Evolutionary conservation across 2,329 filamentous ascomycete genomes (phyloP), one percentile per base, ranked within the genome.

Genomic region (Aspergillus puulaauensis): DNA sequence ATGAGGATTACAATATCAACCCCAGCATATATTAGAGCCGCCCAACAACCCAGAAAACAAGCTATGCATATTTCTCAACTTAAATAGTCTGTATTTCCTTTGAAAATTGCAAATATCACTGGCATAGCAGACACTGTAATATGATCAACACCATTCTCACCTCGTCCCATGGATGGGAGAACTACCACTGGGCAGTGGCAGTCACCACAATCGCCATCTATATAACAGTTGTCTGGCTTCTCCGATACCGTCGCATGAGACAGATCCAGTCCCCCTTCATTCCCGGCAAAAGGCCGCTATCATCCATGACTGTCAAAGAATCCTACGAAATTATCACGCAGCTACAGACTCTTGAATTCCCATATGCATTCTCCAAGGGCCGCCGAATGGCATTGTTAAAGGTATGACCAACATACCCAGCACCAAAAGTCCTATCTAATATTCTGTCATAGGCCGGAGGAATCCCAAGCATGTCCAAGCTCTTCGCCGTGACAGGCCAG

Each of bases 391-490:
- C 70, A 15, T 53, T 73, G 4, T 47, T 71, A 7, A 71, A 71
- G 64, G 67, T 71, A 54, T 8, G 21, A 46, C 15, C 7, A 11
- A 6, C 21, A 15, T 15, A 24, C 9, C 12, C 1, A 31, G 8
- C 2, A 43, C 9, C 8, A 8, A 31, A 4, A 11, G 1, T 23
- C 15, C 17, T 4, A 24, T 31, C 24, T 43, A 11, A 43, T 43
- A 27, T 50, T 54, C 9, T 31, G 27, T 11, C 27, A 24, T 11
- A 78, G 69, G 78, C 78, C 0, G 81, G 81, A 60, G 79, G 76
- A 9, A 80, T 83, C 47, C 79, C 81, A 0, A 75, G 74, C 9
- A 82, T 83, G 55, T 80, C 80, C 0, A 70, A 68, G 9, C 67
- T 82, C 0, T 74, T 83, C 4, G 69, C 73, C 0, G 70, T 71